phyloP scores from a whole-genome alignment of 73 alveolate genomes.

The Urostyla sp. region DNA sequence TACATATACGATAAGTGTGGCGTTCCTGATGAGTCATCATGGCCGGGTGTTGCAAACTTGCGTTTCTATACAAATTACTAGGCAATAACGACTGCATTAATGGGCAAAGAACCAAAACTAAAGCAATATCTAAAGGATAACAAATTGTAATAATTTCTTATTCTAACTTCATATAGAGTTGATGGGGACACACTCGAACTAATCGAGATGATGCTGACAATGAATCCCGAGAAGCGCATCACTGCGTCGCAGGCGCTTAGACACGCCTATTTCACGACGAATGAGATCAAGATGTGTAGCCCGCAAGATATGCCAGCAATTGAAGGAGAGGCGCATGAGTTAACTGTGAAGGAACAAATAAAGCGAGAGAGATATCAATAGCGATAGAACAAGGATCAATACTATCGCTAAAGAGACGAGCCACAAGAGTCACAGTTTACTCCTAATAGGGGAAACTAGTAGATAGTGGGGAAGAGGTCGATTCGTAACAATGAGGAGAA shows the following conservation, averaged over 20 bases:
- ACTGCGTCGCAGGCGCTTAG: constrained; percentile 91
- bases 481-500: too few species aligned
- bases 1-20: constrained; percentile 94
- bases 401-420: too few species aligned
- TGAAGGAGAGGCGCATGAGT: constrained; percentile 94
- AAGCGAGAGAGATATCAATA: constrained; percentile 43
- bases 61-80: constrained; percentile 77
- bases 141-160: neutral
- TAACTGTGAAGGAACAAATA: constrained; percentile 81
- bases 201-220: constrained; percentile 81
- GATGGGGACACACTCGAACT: constrained; percentile 68
- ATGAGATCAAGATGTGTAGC: constrained; percentile 78
- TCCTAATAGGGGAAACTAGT: too few species aligned
- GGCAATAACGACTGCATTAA: neutral
- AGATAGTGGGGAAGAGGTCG: too few species aligned
- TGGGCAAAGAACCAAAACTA: neutral
- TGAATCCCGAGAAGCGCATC: constrained; percentile 92
- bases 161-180: neutral
- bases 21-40: constrained; percentile 84
- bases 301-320: constrained; percentile 80
- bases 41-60: constrained; percentile 91
- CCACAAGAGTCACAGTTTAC: too few species aligned
- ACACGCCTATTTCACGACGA: constrained; percentile 89
- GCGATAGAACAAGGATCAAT: too few species aligned
- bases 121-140: constrained; percentile 10